A percentile compares a stretch with the other conserved stretches of the same genome.
phyloP scores from a whole-genome alignment of 139 green algal genomes.

The Coelastrella sp. region DNA sequence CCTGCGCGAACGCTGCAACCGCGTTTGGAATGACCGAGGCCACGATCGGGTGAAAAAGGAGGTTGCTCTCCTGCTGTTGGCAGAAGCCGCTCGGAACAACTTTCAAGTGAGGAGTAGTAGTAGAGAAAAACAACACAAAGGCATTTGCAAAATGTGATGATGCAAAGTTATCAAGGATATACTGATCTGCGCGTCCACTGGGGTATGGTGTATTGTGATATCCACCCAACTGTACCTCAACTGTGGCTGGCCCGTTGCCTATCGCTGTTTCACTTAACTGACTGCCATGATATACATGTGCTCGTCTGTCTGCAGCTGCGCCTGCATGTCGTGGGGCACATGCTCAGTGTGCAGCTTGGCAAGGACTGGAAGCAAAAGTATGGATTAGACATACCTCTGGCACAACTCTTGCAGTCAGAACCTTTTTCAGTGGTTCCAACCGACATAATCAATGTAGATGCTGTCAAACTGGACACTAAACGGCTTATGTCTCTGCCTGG shows the following conservation, averaged over 20 bases:
- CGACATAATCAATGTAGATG: background rate
- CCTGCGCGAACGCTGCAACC: background rate
- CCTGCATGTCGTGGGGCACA: background rate
- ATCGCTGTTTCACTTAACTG: no score
- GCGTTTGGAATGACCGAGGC: background rate
- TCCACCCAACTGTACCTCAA: no score
- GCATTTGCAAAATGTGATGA: no score
- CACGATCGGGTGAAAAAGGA: background rate
- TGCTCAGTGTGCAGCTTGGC: slow-evolving; percentile 5
- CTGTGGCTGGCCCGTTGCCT: no score
- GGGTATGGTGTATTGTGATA: no score
- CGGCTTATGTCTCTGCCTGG: background rate
- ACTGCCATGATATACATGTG: no score
- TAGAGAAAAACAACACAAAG: no score
- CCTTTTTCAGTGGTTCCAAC: background rate
- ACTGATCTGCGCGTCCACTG: no score
- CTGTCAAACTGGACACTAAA: background rate
- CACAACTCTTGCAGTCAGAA: background rate
- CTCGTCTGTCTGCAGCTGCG: background rate
- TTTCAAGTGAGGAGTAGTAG: background rate
- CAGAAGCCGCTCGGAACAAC: background rate
- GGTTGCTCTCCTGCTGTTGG: background rate
- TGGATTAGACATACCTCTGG: background rate
- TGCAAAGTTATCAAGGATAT: no score
- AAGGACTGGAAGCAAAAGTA: background rate